Conservation (phyloP, 768 basidiomycete species). For the Mycena sanguinolenta region DNA sequence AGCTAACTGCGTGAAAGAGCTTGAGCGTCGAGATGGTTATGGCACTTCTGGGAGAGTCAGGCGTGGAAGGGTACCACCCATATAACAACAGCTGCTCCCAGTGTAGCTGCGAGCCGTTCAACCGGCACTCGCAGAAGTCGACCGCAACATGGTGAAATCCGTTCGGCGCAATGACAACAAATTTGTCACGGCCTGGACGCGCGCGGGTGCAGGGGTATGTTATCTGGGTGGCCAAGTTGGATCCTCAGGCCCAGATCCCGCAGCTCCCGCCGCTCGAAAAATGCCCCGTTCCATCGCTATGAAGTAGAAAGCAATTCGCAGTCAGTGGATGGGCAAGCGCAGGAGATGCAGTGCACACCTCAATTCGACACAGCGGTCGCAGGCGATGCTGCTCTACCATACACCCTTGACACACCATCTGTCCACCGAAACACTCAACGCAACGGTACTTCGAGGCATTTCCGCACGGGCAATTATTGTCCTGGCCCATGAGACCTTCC, state of each 20-base stretch:
- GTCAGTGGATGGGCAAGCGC: background rate
- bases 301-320: background rate
- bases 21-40: background rate
- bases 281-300: background rate
- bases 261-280: background rate
- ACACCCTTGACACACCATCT: background rate
- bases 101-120: background rate
- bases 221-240: background rate
- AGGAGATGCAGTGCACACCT: background rate
- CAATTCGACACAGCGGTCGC: background rate
- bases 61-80: background rate
- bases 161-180: background rate
- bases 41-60: background rate
- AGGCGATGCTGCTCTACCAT: background rate
- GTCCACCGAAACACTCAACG: background rate
- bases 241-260: background rate
- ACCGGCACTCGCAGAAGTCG: background rate
- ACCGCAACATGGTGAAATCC: background rate
- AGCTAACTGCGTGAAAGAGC: background rate
- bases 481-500: background rate
- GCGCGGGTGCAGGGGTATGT: background rate
- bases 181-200: background rate
- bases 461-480: background rate
- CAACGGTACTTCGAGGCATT: background rate
- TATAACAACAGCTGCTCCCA: background rate